Base-by-base conservation (phyloP, 75 land plant genomes). In the Selaginella tamariscina region DNA sequence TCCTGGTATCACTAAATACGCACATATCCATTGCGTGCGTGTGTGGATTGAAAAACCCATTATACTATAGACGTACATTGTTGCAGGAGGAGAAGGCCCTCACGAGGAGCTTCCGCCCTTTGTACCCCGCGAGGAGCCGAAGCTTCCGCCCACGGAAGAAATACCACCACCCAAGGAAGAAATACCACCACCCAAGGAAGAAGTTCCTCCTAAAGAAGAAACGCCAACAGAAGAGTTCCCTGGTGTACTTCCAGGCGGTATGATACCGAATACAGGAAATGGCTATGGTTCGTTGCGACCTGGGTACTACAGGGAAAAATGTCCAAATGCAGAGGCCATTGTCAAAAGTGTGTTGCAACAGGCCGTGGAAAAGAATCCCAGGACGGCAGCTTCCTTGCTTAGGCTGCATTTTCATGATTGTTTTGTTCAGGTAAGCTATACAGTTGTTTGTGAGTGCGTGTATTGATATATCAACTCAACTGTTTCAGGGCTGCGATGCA, bases 331-430 rank as follows among this genome's bases (percentile, higher is more conserved):
- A 2, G 29, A 20, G 2, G n/a, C 21, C 29, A 72, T 72, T 33
- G 74, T 72, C 56, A 27, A 55, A 32, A 28, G 56, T 18, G 56
- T 11, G 26, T 54, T 72, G 56, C 44, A 66, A 18, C 22, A 20
- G 1, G 71, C 71, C 32, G 54, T 72, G 57, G 30, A 67, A 30
- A 28, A 28, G 15, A 71, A 72, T 29, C 2, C 72, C 30, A 33
- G 74, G 29, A 67, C 64, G 72, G 70, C 71, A 20, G 74, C 74
- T 0, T 32, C 72, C 32, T 30, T 72, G 30, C 29, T 72, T 31
- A 68, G 74, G 9, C 74, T 72, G 49, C 74, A 72, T 39, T 72
- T 72, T 67, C 74, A 72, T 9, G 74, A 72, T 65, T 72, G 74
- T 49, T 72, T 72, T 29, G 74, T 72, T 29, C 32, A 39, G 32